Base-by-base conservation (phyloP, 2,329 filamentous ascomycete species). In the Exophiala viscosa region DNA sequence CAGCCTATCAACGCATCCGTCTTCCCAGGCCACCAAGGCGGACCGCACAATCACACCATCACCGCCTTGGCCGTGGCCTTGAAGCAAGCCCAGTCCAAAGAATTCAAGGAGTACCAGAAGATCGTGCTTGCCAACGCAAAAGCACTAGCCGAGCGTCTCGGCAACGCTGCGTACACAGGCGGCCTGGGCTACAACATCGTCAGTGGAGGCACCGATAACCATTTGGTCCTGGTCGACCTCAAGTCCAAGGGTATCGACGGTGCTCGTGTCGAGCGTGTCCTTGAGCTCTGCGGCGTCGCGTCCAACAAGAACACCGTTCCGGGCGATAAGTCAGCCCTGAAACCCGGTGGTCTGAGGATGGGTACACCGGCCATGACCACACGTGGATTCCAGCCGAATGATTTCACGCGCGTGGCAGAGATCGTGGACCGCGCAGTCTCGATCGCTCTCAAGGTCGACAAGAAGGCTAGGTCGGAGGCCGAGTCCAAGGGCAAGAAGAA, bases 231-330 rank as follows among this genome's bases (percentile, higher is more conserved):
- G 14, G 79, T 93, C 44, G 93, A 99, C 70, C 82, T 99, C 45
- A 95, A 95, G 76, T 84, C 88, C 34, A 88, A 93, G 68, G 80
- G 80, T 52, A 84, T 99, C 56, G 93, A 99, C 67, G 91, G 91
- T 62, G 87, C 87, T 53, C 90, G 93, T 72, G 88, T 97, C 38
- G 93, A 99, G 81, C 86, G 89, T 58, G 87, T 99, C 54, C 86
- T 99, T 15, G 93, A 99, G 79, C 88, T 95, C 73, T 93, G 96
- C 76, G 95, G 96, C 80, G 95, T 99, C 72, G 91, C 93, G 58
- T 95, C 90, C 83, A 99, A 99, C 85, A 99, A 99, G 85, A 99
- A 99, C 84, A 87, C 89, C 56, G 93, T 96, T 54, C 93, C 93
- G 36, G 93, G 93, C 60, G 93, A 99, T 81, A 96, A 95, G 81